Conservation (phyloP, 176 grass and related monocot species). For the Juncus effusus region DNA sequence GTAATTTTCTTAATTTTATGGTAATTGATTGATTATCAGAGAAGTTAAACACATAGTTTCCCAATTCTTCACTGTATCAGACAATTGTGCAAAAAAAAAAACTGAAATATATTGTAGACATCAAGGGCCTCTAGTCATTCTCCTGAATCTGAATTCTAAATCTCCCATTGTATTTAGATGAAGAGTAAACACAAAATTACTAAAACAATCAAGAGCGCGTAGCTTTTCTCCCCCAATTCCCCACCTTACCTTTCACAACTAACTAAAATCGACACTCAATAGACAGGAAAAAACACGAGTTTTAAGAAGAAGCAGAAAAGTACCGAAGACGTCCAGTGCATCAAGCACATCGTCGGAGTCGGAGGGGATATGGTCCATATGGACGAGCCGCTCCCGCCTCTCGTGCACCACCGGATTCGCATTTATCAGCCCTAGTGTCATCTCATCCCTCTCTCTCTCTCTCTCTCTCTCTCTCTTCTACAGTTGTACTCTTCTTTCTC, state of each 20-base stretch:
- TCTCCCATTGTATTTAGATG: no score
- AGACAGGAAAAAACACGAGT: neutral
- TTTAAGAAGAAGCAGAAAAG: neutral
- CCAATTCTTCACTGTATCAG: no score
- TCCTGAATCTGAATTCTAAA: no score
- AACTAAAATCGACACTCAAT: neutral
- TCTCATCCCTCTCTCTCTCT: conserved; percentile 24
- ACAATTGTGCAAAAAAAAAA: no score
- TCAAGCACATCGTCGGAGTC: conserved; percentile 53
- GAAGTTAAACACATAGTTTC: no score
- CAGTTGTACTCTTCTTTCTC: neutral
- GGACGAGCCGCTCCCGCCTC: conserved; percentile 51
- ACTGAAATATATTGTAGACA: no score
- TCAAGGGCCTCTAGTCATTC: no score
- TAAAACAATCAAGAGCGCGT: no score
- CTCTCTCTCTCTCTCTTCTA: neutral
- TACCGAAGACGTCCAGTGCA: conserved; percentile 74
- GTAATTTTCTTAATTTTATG: no score
- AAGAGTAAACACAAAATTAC: no score
- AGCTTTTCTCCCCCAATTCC: no score
- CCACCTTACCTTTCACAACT: neutral
- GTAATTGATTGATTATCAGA: no score
- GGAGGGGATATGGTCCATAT: conserved; percentile 27
- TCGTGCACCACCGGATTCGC: conserved; percentile 94
- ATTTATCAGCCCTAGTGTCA: conserved; percentile 97